Evolutionary conservation across 768 basidiomycete genomes (phyloP), one percentile per base, ranked within the genome.

Genomic region (Galerina marginata): DNA sequence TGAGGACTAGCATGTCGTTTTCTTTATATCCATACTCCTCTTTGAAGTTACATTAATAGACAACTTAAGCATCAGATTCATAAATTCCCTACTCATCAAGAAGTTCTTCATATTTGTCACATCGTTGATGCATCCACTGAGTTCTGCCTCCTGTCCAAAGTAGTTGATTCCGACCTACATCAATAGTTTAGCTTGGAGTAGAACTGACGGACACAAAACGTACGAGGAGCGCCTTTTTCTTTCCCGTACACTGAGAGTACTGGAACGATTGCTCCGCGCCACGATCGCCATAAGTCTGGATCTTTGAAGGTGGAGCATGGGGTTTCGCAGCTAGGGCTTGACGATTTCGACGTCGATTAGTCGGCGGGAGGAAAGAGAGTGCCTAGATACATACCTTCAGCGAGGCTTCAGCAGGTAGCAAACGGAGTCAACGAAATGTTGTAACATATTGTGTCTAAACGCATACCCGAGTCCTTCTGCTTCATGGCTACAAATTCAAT

Each of bases 111-210:
- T 85, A 71, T 95, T 96, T 49, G 79, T 74, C 0, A 89, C 96
- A 68, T 99, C 96, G 71, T 98, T 96, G 71, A 96, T 90, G 70
- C 96, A 99, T 9, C 96, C 96, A 0, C 77, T 73, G 6, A 98
- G 78, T 65, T 87, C 83, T n/a, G 83, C 83, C 3, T 72, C 71
- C 65, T 87, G 86, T 1, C 91, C 89, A 20, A 81, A 70, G 71
- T 98, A 98, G 73, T 94, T 94, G 66, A 97, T 92, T 0, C 96
- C 96, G 64, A 97, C 87, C 93, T 94, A 64, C 9, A 40, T 37
- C 44, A 16, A 16, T 40, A 38, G 20, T 37, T 29, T 44, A 25
- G 47, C 12, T 23, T 50, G 36, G n/a, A 36, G 10, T 44, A 11
- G 37, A 36, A 43, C 12, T 33, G 39, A 23, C 20, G 6, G 16